Conservation (phyloP, 139 green algal genomes). For the Picochlorum sp. region DNA sequence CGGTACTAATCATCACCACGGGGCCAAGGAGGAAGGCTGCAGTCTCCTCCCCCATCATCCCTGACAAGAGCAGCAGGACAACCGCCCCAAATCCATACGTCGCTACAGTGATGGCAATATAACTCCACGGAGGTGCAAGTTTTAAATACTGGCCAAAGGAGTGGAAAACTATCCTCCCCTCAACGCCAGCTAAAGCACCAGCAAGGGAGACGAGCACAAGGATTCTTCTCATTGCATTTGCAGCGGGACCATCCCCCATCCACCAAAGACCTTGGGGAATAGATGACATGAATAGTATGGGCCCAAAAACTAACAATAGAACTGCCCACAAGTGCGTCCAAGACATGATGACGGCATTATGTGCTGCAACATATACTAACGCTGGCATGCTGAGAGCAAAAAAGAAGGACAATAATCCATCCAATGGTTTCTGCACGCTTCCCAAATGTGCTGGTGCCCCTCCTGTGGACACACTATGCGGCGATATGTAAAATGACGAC, state of each 20-base stretch:
- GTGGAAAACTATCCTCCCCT: constrained; percentile 84
- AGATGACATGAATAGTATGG: constrained; percentile 45
- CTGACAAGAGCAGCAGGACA: constrained; percentile 44
- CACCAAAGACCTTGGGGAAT: constrained; percentile 72
- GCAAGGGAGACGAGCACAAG: constrained; percentile 31
- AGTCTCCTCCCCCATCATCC: constrained; percentile 19
- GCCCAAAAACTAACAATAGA: constrained; percentile 53
- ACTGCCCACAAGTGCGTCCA: constrained; percentile 60
- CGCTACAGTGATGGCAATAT: constrained; percentile 67
- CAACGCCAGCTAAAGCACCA: constrained; percentile 55
- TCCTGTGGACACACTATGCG: neutral
- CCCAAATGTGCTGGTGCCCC: neutral
- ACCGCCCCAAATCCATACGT: constrained; percentile 58
- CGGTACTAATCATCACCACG: constrained; percentile 32
- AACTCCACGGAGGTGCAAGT: constrained; percentile 78
- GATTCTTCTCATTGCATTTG: constrained; percentile 20
- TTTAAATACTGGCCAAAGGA: constrained; percentile 87
- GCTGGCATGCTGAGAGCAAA: constrained; percentile 48
- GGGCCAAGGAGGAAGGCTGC: constrained; percentile 23
- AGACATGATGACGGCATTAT: constrained; percentile 41
- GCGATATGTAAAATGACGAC: constrained; percentile 58
- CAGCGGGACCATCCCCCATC: constrained; percentile 28
- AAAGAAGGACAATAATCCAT: constrained; percentile 43
- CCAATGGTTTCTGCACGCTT: constrained; percentile 35
- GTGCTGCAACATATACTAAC: constrained; percentile 51